Evolutionary conservation across 2,329 filamentous ascomycete genomes (phyloP), one percentile per base, ranked within the genome.

Genomic region (Fusarium torulosum): DNA sequence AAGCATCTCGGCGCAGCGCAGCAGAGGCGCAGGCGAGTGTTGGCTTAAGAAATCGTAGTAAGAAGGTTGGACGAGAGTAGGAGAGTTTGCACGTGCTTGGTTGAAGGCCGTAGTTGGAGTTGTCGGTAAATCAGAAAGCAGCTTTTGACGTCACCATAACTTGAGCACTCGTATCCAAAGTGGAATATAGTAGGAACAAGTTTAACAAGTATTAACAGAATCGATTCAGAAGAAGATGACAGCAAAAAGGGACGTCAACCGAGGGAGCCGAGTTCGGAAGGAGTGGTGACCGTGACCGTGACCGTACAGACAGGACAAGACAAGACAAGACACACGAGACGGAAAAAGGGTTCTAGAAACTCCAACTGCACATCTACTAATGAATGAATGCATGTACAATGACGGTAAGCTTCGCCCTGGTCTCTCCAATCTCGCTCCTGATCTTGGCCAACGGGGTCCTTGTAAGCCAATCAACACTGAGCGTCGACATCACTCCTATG

Each of bases 1-100:
- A 69, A 98, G 85, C 96, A 98, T 98, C 31, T 75, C 64, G 43
- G 61, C 57, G 58, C 61, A 44, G 51, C 43, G 53, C 57, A 42
- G 49, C 57, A 53, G 43, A 52, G 40, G 58, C 47, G 47, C 55
- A 59, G 41, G 59, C 46, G 46, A 50, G 53, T 55, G 50, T 53
- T 55, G 17, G 35, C 35, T 37, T 11, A n/a, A 19, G n/a, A 51
- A 46, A 53, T 43, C 40, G 54, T 53, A 20, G 6, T 14, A 11
- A 20, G 2, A 1, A 11, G 23, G 62, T 47, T 10, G 21, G 37
- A 57, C 25, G 20, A 42, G n/a, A 43, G 42, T 46, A 51, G 6
- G 20, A 20, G 38, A 45, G 17, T 23, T 43, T 55, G 52, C 31
- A 60, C 59, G 53, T 64, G 54, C 52, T 69, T 56, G 41, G 31